Evolutionary conservation across 202 grass and related monocot species (phyloP).

Genomic region (Digitaria exilis): DNA sequence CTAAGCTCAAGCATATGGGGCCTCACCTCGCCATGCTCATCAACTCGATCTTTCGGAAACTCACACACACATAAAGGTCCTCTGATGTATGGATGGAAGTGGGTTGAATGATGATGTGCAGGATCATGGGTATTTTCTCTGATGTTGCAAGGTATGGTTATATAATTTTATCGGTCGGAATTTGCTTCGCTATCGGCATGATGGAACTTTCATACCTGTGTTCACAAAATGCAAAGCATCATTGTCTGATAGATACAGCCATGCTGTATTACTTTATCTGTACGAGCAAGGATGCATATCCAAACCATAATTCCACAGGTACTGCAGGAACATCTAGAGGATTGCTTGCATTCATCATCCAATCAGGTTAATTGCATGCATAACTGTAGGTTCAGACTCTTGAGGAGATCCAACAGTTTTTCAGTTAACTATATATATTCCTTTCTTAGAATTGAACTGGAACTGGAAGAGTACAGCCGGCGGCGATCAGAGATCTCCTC

Average conservation of each 20-base stretch:
- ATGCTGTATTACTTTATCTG: not conserved
- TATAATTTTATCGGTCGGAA: slow-evolving; percentile 8
- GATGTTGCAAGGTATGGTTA: slow-evolving; percentile 32
- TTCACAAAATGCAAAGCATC: slow-evolving; percentile 1
- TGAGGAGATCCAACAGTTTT: no score
- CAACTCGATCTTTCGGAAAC: slow-evolving; percentile 13
- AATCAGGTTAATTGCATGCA: no score
- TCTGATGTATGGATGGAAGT: slow-evolving; percentile 43
- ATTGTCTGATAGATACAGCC: slow-evolving; percentile 29
- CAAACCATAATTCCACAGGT: not conserved
- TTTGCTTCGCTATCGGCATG: slow-evolving; percentile 41
- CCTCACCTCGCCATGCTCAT: slow-evolving; percentile 10
- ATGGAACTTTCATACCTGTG: slow-evolving; percentile 33
- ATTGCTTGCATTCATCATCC: no score
- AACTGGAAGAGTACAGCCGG: no score
- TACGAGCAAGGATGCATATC: not conserved
- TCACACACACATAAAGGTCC: slow-evolving; percentile 3
- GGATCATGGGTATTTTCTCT: slow-evolving; percentile 39
- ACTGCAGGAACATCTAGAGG: not conserved
- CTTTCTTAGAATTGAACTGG: no score
- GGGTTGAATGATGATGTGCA: slow-evolving; percentile 47
- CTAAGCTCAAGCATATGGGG: slow-evolving; percentile 13
- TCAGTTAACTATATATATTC: no score
- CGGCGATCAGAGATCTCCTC: no score
- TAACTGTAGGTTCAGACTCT: no score